A percentile compares a stretch with the other conserved stretches of the same genome.
phyloP scores from a whole-genome alignment of 345 rosid genomes.

The Populus alba region DNA sequence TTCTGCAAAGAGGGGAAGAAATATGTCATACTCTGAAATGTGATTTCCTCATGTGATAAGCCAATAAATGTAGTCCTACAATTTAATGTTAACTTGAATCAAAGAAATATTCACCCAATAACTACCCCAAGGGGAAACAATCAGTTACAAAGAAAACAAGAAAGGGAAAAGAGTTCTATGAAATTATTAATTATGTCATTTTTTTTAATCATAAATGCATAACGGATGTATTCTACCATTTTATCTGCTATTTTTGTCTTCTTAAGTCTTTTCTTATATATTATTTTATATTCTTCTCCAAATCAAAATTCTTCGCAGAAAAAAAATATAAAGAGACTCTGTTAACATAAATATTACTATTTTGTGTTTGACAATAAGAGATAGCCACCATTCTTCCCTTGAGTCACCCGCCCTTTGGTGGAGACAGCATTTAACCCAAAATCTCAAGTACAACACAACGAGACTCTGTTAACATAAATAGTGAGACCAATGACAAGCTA shows the following conservation, averaged over 20 bases:
- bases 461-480: not conserved
- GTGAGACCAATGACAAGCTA: not conserved
- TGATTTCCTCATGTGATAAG: not conserved
- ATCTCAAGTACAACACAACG: not conserved
- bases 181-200: not conserved
- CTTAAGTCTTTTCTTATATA: not conserved
- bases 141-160: not conserved
- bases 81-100: not conserved
- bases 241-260: not conserved
- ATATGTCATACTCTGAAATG: conserved; percentile 1
- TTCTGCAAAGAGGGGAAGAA: conserved; percentile 33
- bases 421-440: not conserved
- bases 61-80: not conserved
- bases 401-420: not conserved
- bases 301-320: not conserved
- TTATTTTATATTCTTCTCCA: not conserved
- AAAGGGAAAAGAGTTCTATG: not conserved
- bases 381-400: not conserved
- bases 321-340: too few species aligned
- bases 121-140: not conserved
- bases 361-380: not conserved
- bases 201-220: too few species aligned
- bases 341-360: not conserved
- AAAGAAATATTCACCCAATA: not conserved
- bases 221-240: not conserved